Base-by-base conservation (phyloP, 2,329 filamentous ascomycete species). In the Exserohilum turcica region DNA sequence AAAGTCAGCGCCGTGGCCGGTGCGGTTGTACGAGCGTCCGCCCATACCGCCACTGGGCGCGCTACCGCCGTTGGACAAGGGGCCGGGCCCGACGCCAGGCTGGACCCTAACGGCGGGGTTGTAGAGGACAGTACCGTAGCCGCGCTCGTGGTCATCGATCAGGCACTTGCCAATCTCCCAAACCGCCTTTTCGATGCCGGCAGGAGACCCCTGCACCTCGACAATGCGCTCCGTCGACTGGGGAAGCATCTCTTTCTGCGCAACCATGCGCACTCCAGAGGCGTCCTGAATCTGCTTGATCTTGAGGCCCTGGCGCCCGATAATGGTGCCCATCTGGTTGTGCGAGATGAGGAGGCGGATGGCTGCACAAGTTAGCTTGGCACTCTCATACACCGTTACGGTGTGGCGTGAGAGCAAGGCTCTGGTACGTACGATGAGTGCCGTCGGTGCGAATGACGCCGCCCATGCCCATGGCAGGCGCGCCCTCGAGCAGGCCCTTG, bases 321-420 rank as follows among this genome's bases (percentile, higher is more conserved):
- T 99, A 79, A 99, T 97, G 69, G 94, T 99, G 59, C 94, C 94
- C 94, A 99, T 99, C 79, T 99, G 94, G 77, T 97, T 97, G 81
- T 99, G 93, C 29, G 94, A 99, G 77, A 99, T 97, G 74, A 99
- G 88, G 28, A 99, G 87, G 73, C 96, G 96, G 76, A 99, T 90
- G 57, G 94, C 94, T 99, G 51, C 27, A 38, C 16, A 38, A 35
- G 54, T 72, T 61, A 71, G 67, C 56, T 37, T 48, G 42, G 18
- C 6, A 43, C 39, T 18, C 19, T 16, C 31, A 35, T 12, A 31
- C 18, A 27, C 36, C 31, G 24, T 38, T 16, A 36, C 27, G n/a
- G n/a, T 13, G 36, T 39, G 29, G 21, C 42, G n/a, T 10, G 16
- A 24, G 29, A 45, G 33, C 39, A 43, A 32, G 19, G 21, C 15